Evolutionary conservation across 495 filamentous ascomycete genomes (phyloP), one percentile per base, ranked within the genome.

Genomic region (Daldinia decipiens): DNA sequence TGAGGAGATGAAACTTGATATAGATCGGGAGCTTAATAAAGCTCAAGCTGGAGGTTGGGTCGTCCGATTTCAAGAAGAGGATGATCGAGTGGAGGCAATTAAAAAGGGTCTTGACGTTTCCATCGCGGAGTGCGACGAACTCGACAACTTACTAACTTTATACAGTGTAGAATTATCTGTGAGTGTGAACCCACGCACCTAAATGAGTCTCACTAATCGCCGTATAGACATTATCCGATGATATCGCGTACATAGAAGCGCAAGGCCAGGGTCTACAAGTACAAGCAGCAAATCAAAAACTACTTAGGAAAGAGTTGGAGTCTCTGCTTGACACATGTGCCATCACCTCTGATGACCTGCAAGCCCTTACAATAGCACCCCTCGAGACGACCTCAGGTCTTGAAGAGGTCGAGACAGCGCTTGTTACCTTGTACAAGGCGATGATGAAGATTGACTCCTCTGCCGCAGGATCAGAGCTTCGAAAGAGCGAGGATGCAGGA

Each of bases 241-340:
- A 99, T 79, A 93, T 99, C 50, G 89, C 94, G 5, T 98, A 95
- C 75, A 98, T 99, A 57, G 95, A 99, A 82, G 93, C 96, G 8
- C 95, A 98, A 77, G 93, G 92, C 5, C 94, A 98, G 80, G 96
- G 95, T 80, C 79, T 99, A 24, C 96, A 98, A 74, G 94, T 99
- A 19, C 95, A 98, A 78, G 93, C 95, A 19, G 94, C 96, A 21
- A 99, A 99, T 74, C 96, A 99, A 79, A 97, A 96, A 80, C 87
- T 97, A 34, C 86, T 99, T 27, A 93, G 94, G 75, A 92, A 88
- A 51, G 95, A 99, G 78, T 84, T 99, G 4, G 87, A 94, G 65
- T 87, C 85, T 5, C 81, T 99, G 17, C 82, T 99, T 47, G 88
- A 92, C 55, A 97, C 91, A 0, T 93, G 97, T 47, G 94, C 93